Evolutionary conservation across 352 stramenopile species (phyloP), one percentile per base, ranked within the genome.

Genomic region (Globisporangium nunn): DNA sequence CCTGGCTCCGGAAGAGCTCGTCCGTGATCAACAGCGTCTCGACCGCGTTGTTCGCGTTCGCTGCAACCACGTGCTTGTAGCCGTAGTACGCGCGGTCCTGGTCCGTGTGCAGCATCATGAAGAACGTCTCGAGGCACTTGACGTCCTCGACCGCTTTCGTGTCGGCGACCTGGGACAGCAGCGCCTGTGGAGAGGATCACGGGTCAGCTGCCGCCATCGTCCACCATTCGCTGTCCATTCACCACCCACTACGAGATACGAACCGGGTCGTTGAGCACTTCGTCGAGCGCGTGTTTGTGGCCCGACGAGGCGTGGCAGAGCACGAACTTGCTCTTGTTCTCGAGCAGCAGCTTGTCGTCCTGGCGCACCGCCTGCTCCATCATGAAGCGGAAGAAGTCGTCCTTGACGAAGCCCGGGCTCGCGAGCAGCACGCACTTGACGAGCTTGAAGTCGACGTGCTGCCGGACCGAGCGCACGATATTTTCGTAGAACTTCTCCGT

Each of bases 371-470:
- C 88, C 63, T 98, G 82, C 54, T 95, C 78, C 59, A 90, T 71
- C 67, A 98, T 84, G 62, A 89, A 99, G 71, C 98, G 96, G 73
- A 96, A 96, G 72, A 99, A 99, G 62, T 99, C 96, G 60, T 98
- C 96, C 67, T 98, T 98, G 58, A 98, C 87, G 54, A 98, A 98
- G 15, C 96, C 97, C 14, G 96, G 97, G 61, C 87, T 97, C 48
- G 91, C 97, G 3, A 99, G 57, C 55, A 99, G 68, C 55, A 99
- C 78, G 56, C 87, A 96, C 71, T 99, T 99, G 64, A 99, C 83
- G 37, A 98, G 89, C 59, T 88, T 86, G 59, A 99, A 99, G 72
- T 98, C 92, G 31, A 99, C 87, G 71, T 99, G 91, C 61, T 94
- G 84, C 55, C 97, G 78, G 64, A 99, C 87, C 4, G 94, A 96